Evolutionary conservation across 768 basidiomycete species (phyloP).

Genomic region (Psilocybe tampanensis): DNA sequence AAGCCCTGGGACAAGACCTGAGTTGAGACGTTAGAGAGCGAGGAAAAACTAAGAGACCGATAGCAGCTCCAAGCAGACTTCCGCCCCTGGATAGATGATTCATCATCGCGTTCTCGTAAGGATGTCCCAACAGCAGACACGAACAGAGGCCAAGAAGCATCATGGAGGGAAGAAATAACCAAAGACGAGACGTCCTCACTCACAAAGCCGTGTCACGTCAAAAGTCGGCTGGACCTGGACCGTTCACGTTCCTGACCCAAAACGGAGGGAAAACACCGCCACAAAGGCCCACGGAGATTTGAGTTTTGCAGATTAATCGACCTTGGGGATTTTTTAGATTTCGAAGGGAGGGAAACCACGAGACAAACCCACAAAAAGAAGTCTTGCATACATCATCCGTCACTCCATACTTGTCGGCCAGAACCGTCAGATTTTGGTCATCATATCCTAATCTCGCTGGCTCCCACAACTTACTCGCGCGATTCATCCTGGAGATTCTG

Average conservation of each 20-base stretch:
- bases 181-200: not conserved
- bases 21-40: too few species aligned
- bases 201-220: not conserved
- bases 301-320: constrained; percentile 11
- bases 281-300: constrained; percentile 22
- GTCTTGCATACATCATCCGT: constrained; percentile 8
- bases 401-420: constrained; percentile 4
- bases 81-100: not conserved
- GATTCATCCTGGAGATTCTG: not conserved
- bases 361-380: constrained; percentile 11
- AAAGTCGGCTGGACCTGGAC: constrained; percentile 1
- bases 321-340: not conserved
- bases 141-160: not conserved
- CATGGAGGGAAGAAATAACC: not conserved
- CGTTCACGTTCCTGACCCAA: constrained; percentile 18
- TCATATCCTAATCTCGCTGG: too few species aligned
- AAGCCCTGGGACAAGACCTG: not conserved
- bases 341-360: not conserved
- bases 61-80: too few species aligned
- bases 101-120: not conserved
- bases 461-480: not conserved
- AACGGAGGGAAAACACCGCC: constrained; percentile 18
- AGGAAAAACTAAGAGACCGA: too few species aligned
- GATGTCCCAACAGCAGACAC: not conserved
- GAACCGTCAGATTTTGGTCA: too few species aligned